phyloP scores from a whole-genome alignment of 306 rosid species.

The Dryas drummondii region DNA sequence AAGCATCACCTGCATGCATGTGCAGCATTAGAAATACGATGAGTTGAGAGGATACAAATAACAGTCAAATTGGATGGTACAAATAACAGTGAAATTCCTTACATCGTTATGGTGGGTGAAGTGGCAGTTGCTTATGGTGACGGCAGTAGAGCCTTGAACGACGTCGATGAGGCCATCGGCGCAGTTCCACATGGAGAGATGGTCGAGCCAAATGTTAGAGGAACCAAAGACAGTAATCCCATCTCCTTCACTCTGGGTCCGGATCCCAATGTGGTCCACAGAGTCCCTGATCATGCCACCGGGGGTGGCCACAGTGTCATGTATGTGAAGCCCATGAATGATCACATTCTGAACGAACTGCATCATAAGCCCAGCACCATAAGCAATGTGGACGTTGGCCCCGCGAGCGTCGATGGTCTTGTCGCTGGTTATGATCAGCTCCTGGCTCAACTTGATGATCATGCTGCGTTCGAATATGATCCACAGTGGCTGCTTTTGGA shows the following conservation, averaged over 20 bases:
- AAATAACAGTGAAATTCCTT: not conserved
- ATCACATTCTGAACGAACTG: constrained; percentile 58
- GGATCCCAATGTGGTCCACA: constrained; percentile 40
- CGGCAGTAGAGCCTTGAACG: constrained; percentile 65
- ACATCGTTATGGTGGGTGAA: constrained; percentile 65
- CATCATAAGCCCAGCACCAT: constrained; percentile 61
- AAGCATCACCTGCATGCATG: constrained; percentile 53
- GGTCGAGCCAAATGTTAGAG: constrained; percentile 79
- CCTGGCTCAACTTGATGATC: constrained; percentile 51
- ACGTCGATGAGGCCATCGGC: constrained; percentile 73
- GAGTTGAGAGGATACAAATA: no score
- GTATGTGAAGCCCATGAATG: constrained; percentile 59
- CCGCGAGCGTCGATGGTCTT: constrained; percentile 97
- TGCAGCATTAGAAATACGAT: no score
- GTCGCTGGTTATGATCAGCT: constrained; percentile 55
- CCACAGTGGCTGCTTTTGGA: constrained; percentile 69
- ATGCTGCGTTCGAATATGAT: constrained; percentile 59
- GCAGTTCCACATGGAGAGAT: constrained; percentile 56
- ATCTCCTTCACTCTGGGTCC: constrained; percentile 70
- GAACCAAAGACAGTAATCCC: constrained; percentile 68
- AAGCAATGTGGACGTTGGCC: constrained; percentile 44
- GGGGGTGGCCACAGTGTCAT: not conserved
- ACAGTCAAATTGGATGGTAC: no score
- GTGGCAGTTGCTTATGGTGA: constrained; percentile 82
- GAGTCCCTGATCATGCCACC: constrained; percentile 79